phyloP scores from a whole-genome alignment of 176 grass and related monocot species.

The Eleusine coracana region DNA sequence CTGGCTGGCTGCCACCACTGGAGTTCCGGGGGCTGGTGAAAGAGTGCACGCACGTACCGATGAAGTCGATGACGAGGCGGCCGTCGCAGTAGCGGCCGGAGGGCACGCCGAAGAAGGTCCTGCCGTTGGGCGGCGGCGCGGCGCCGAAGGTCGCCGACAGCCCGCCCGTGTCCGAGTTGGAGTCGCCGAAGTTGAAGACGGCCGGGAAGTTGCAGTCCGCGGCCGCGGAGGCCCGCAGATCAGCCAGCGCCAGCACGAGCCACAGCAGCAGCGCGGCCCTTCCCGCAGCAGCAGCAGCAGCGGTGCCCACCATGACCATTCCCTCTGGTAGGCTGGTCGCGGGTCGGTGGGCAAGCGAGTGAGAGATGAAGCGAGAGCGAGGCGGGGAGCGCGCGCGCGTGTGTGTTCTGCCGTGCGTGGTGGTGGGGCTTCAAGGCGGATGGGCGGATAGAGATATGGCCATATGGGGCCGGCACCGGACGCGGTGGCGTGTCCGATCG shows the following conservation, averaged over 20 bases:
- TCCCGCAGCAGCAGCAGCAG: neutral
- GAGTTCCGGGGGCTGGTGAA: neutral
- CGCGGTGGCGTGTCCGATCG: neutral
- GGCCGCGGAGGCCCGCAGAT: neutral
- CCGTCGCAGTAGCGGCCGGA: constrained; percentile 85
- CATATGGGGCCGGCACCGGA: too few species aligned
- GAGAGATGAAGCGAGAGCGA: neutral
- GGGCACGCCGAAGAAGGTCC: constrained; percentile 89
- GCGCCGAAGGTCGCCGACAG: constrained; percentile 81
- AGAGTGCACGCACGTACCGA: constrained; percentile 50
- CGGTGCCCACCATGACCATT: constrained; percentile 22
- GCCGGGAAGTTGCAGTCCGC: constrained; percentile 78
- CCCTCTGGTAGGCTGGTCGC: neutral
- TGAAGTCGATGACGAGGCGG: constrained; percentile 92
- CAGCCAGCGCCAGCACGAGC: neutral
- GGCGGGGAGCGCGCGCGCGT: neutral
- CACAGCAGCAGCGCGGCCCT: constrained; percentile 21
- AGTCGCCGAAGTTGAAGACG: constrained; percentile 96
- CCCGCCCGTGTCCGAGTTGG: constrained; percentile 97
- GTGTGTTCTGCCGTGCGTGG: neutral
- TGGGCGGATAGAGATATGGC: neutral
- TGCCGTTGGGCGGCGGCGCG: constrained; percentile 88
- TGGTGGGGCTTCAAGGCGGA: constrained; percentile 11
- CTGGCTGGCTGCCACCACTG: too few species aligned
- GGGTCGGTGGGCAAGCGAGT: too few species aligned